Evolutionary conservation across 371 early-diverging fungal genomes (phyloP).

Genomic region (Syncephalastrum sp.): DNA sequence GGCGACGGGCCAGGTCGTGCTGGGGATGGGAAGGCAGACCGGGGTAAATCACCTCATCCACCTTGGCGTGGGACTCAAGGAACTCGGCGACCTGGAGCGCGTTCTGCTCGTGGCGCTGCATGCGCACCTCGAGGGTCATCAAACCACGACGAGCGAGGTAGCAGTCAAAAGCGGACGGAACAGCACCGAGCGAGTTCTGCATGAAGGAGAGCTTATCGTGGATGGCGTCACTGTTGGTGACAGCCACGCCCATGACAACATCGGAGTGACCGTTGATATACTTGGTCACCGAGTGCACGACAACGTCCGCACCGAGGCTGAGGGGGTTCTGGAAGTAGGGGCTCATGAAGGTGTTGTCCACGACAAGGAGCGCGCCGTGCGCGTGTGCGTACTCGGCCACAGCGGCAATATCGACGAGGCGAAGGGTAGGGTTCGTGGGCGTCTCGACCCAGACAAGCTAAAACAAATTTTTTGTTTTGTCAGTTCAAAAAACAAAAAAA

Average conservation of each 20-base stretch:
- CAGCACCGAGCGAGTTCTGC: conserved; percentile 95
- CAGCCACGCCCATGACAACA: conserved; percentile 95
- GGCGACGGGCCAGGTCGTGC: conserved; percentile 78
- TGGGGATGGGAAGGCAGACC: conserved; percentile 82
- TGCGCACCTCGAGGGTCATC: conserved; percentile 94
- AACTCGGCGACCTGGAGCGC: conserved; percentile 77
- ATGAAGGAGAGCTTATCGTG: conserved; percentile 81
- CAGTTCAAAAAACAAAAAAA: background rate
- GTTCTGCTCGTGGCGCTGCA: conserved; percentile 88
- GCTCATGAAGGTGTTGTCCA: conserved; percentile 98
- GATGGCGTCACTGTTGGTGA: conserved; percentile 74
- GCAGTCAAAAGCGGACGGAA: conserved; percentile 97
- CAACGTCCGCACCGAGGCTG: conserved; percentile 91
- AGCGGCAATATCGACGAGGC: conserved; percentile 89
- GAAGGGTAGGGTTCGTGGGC: conserved; percentile 96
- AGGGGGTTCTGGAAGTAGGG: conserved; percentile 97
- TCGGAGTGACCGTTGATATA: conserved; percentile 98
- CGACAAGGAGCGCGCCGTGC: conserved; percentile 81
- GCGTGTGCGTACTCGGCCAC: conserved; percentile 82
- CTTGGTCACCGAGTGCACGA: conserved; percentile 98
- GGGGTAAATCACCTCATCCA: conserved; percentile 83
- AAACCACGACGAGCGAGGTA: conserved; percentile 94
- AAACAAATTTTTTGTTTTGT: background rate
- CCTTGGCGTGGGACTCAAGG: conserved; percentile 62
- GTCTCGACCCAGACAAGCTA: conserved; percentile 92